Base-by-base conservation (phyloP, 495 filamentous ascomycete species). In the Podospora fimiseda region DNA sequence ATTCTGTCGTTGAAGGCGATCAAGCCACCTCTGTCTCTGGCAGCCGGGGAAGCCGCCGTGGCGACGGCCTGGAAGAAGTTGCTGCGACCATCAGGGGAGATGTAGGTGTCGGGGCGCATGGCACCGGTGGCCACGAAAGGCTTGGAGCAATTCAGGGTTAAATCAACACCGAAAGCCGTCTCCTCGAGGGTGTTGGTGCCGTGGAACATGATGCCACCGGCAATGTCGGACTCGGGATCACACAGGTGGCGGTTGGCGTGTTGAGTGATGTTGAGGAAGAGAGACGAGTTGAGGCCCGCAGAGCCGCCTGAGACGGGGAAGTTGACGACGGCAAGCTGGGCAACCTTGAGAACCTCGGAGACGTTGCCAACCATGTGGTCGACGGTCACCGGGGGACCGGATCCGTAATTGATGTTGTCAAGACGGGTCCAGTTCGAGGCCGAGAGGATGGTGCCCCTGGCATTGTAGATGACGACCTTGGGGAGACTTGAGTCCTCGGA, bases 171-270 rank as follows among this genome's bases (percentile, higher is more conserved):
- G 60, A 77, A 78, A 24, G 74, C 72, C 0, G 74, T 72, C 59
- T 78, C 75, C 46, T 78, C 73, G 19, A 77, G 63, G 2, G 73
- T 75, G 54, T 78, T 75, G 22, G 75, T 78, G 42, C 75, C 74
- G 57, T 78, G 75, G 50, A 75, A 74, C 56, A 78, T 65, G 47
- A 77, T 66, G 2, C 70, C 75, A 18, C 74, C 74, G 15, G 62
- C 58, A 55, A 74, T 72, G 22, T 70, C 66, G 8, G 70, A 67
- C 48, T 71, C 70, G 43, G 59, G 43, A 11, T 60, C 56, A 36
- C 70, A 66, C 48, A 76, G 66, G 37, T 66, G 61, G 1, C 50
- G 56, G 59, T 73, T 74, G 52, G 73, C 70, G 36, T 63, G 60
- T 39, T 74, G 66, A 22, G 70, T 65, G 18, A 76, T 55, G 50